phyloP scores from a whole-genome alignment of 306 rosid genomes.

The Geum urbanum region DNA sequence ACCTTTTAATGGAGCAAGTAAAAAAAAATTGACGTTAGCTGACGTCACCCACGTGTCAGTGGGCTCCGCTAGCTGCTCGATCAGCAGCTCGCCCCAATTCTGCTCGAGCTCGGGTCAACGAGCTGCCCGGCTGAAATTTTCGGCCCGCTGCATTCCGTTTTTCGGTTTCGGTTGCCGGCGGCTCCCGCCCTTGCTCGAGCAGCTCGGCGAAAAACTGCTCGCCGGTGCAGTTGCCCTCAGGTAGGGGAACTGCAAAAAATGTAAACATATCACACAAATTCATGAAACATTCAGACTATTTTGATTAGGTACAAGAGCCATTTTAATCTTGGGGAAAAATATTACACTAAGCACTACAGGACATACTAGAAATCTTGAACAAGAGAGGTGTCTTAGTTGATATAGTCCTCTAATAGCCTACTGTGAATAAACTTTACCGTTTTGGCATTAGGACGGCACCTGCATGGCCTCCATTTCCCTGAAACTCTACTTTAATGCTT shows the following conservation, averaged over 20 bases:
- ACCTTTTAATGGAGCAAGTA: too few relatives aligned
- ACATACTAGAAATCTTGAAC: neutral
- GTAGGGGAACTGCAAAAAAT: neutral
- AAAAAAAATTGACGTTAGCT: too few relatives aligned
- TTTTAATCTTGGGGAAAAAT: neutral
- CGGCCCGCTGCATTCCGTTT: too few relatives aligned
- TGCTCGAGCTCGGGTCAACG: too few relatives aligned
- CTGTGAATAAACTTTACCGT: conserved; percentile 42
- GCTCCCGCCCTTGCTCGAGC: too few relatives aligned
- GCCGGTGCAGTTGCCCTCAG: too few relatives aligned
- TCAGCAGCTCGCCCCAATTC: too few relatives aligned
- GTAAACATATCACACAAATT: neutral
- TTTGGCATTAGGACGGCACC: conserved; percentile 93
- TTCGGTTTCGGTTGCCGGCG: too few relatives aligned
- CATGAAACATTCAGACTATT: neutral
- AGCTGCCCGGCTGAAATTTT: too few relatives aligned
- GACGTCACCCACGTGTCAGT: too few relatives aligned
- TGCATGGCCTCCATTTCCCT: conserved; percentile 95
- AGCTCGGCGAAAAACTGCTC: too few relatives aligned
- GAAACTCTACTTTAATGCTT: conserved; percentile 79
- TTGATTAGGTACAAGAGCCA: neutral
- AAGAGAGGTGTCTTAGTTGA: neutral
- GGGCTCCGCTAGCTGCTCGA: too few relatives aligned
- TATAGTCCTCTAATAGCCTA: conserved; percentile 1
- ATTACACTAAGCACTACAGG: neutral